phyloP scores from a whole-genome alignment of 352 stramenopile genomes.

The Phytophthora agathidicida region DNA sequence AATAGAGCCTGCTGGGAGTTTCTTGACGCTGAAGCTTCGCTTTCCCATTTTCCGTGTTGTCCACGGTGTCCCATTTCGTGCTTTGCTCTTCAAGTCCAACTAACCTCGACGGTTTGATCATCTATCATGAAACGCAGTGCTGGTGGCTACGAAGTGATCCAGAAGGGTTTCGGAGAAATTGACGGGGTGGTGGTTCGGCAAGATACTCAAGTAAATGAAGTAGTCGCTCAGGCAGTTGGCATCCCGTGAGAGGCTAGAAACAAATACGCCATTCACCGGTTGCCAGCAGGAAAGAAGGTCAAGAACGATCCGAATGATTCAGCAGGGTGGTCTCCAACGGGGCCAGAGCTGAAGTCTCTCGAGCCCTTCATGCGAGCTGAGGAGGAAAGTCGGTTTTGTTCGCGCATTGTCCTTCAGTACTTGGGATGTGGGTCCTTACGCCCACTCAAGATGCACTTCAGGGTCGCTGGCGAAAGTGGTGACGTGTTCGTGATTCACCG shows the following conservation, averaged over 20 bases:
- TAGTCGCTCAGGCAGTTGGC: constrained; percentile 50
- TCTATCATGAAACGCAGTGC: constrained; percentile 10
- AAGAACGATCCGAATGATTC: constrained; percentile 53
- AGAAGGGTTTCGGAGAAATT: constrained; percentile 41
- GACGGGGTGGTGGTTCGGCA: constrained; percentile 60
- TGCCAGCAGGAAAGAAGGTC: constrained; percentile 55
- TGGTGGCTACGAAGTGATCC: constrained; percentile 11
- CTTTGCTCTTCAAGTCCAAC: not conserved
- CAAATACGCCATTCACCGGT: constrained; percentile 57
- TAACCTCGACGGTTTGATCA: too few relatives aligned
- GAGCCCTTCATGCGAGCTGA: constrained; percentile 54
- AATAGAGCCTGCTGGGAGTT: too few relatives aligned
- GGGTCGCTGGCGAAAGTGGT: constrained; percentile 37
- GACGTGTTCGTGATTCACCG: constrained; percentile 60
- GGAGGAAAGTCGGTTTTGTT: constrained; percentile 46
- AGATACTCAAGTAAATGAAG: constrained; percentile 52
- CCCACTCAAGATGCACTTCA: constrained; percentile 55
- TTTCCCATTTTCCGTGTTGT: too few relatives aligned
- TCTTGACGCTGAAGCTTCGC: too few relatives aligned
- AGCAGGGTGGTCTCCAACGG: constrained; percentile 51
- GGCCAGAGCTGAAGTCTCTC: constrained; percentile 51
- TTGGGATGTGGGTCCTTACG: constrained; percentile 47
- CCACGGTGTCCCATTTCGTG: too few relatives aligned
- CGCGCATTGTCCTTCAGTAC: constrained; percentile 39
- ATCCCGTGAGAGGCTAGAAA: constrained; percentile 64